Evolutionary conservation across 768 basidiomycete species (phyloP), one percentile per base, ranked within the genome.

Genomic region (Mycena kentingensis): DNA sequence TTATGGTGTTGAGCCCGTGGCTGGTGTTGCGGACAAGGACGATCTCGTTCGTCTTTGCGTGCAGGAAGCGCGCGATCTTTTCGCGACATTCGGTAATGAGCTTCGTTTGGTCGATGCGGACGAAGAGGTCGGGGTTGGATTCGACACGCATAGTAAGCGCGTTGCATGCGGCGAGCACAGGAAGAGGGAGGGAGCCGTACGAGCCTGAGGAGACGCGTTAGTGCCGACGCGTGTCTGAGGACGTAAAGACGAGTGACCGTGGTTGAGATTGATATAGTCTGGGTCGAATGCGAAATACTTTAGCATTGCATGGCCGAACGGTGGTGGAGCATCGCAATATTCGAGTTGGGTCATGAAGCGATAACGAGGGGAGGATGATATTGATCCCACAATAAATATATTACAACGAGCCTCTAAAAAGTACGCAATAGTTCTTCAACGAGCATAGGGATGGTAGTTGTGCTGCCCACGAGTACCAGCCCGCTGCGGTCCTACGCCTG

Each of bases 381-480:
- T 34, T 55, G 49, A n/a, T 57, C 51, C 55, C 51, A 49, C 18
- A 48, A 48, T 32, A 36, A 56, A 47, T 18, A 26, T 37, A 27
- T 35, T 25, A 28, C 25, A 21, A 39, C 29, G 47, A 15, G 34
- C 13, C 13, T 19, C 34, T 3, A 25, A 53, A n/a, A 10, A 34
- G 38, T 32, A 55, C 19, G 37, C 47, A 49, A 51, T 31, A 26
- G 41, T 37, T 18, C 41, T 48, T 68, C 55, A 89, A 59, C 89
- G 85, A 27, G 88, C 85, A 60, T 93, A 93, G 0, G 90, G 90
- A 62, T 92, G 90, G 71, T 87, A 93, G 58, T 83, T 81, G 69
- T 91, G 88, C 63, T 88, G 85, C 28, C 90, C 88, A 29, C 89
- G 73, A 62, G 86, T 84, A 8, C 83, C 77, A 11, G 82, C 79